A percentile compares a stretch with the other conserved stretches of the same genome.
Conservation (phyloP, 2,329 filamentous ascomycete genomes). For the Coleophoma cylindrospora region DNA sequence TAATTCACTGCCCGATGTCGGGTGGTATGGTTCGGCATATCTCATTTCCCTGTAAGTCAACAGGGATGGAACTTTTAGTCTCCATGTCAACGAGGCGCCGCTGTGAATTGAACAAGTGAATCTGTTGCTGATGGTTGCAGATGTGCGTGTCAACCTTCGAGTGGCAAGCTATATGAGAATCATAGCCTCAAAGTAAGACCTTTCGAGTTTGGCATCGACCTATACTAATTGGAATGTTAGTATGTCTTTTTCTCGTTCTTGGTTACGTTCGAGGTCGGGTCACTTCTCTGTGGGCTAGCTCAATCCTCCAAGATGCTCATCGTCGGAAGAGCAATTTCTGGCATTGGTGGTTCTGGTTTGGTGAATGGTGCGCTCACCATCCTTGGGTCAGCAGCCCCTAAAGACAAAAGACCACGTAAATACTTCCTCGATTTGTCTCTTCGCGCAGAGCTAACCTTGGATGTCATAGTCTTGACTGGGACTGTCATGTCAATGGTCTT, state of each 20-base stretch:
- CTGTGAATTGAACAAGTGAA: not conserved
- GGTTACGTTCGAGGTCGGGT: constrained; percentile 49
- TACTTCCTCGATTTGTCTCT: not conserved
- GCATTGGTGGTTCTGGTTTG: constrained; percentile 44
- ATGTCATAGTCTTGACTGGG: not conserved
- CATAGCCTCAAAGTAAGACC: constrained; percentile 27
- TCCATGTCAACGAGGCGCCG: too few relatives aligned
- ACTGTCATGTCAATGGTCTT: not conserved
- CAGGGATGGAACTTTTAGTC: too few relatives aligned
- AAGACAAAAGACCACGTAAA: constrained; percentile 1
- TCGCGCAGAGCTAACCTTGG: not conserved
- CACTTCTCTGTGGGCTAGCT: constrained; percentile 45
- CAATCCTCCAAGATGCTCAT: constrained; percentile 46
- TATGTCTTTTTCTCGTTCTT: constrained; percentile 24
- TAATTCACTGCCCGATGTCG: constrained; percentile 28
- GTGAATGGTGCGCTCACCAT: constrained; percentile 47
- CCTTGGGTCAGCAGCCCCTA: constrained; percentile 29
- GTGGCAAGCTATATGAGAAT: constrained; percentile 42
- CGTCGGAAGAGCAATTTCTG: constrained; percentile 47
- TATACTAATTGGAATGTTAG: constrained; percentile 1
- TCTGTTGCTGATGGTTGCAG: constrained; percentile 19
- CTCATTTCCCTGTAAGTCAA: constrained; percentile 10
- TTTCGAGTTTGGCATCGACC: not conserved
- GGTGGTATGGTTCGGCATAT: constrained; percentile 28
- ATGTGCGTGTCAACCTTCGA: constrained; percentile 42